phyloP scores from a whole-genome alignment of 2,329 filamentous ascomycete genomes.

The Hortaea werneckii region DNA sequence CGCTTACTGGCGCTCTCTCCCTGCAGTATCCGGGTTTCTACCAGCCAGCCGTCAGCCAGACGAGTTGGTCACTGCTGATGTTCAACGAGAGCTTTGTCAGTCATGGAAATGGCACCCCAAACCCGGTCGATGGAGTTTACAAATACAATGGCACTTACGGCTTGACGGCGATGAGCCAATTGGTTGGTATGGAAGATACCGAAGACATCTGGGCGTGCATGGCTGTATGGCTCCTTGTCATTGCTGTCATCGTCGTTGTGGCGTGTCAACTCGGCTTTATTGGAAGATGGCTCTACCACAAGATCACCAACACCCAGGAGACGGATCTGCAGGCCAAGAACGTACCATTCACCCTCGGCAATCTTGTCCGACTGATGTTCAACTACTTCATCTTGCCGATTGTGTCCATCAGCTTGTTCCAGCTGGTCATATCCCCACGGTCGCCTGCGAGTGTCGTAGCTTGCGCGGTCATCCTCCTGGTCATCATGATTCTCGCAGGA shows the following conservation, averaged over 20 bases:
- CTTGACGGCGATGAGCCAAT: constrained; percentile 65
- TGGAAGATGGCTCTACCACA: constrained; percentile 64
- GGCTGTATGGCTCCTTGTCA: constrained; percentile 78
- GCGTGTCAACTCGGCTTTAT: constrained; percentile 70
- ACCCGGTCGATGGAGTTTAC: constrained; percentile 78
- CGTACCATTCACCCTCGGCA: constrained; percentile 59
- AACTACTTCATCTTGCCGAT: constrained; percentile 87
- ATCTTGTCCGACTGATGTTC: constrained; percentile 68
- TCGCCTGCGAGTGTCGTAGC: constrained; percentile 64
- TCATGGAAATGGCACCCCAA: constrained; percentile 53
- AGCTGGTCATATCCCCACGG: constrained; percentile 63
- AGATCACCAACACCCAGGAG: constrained; percentile 60
- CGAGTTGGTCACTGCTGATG: constrained; percentile 79
- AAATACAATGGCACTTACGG: constrained; percentile 67
- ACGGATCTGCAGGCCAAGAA: constrained; percentile 89
- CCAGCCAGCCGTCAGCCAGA: constrained; percentile 80
- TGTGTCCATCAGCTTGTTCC: constrained; percentile 78
- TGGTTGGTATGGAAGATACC: constrained; percentile 66
- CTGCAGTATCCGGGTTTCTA: constrained; percentile 90
- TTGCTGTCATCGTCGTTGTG: constrained; percentile 57
- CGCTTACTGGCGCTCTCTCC: constrained; percentile 75
- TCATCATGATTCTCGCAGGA: constrained; percentile 62
- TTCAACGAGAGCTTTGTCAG: constrained; percentile 87
- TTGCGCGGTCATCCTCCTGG: constrained; percentile 63
- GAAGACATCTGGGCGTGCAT: constrained; percentile 88